phyloP scores from a whole-genome alignment of 2,329 filamentous ascomycete genomes.

The Epichloe scottii region DNA sequence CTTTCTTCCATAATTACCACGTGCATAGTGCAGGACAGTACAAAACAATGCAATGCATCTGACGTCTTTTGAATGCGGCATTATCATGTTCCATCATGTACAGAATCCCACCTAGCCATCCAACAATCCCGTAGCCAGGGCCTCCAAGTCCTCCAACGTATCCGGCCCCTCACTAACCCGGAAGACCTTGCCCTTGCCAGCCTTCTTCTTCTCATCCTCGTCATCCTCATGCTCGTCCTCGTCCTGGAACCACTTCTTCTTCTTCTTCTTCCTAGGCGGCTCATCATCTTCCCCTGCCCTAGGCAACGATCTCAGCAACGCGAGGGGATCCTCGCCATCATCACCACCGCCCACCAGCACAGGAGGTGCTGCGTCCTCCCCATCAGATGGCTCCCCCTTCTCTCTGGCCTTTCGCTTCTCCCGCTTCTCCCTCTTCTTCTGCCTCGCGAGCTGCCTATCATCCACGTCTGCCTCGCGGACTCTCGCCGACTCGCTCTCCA shows the following conservation, averaged over 20 bases:
- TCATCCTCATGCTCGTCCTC: constrained; percentile 43
- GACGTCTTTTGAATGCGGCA: no score
- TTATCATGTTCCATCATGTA: background rate
- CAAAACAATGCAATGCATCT: no score
- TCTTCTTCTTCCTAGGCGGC: constrained; percentile 44
- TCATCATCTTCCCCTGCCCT: constrained; percentile 20
- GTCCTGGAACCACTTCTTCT: constrained; percentile 71
- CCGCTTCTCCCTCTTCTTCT: constrained; percentile 65
- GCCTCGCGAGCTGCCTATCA: constrained; percentile 70
- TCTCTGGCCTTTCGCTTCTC: constrained; percentile 58
- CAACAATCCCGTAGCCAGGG: constrained; percentile 61
- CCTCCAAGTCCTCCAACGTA: constrained; percentile 68
- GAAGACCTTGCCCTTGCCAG: constrained; percentile 39
- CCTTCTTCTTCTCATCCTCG: constrained; percentile 25
- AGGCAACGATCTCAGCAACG: constrained; percentile 45
- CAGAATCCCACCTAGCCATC: constrained; percentile 24
- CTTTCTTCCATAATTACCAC: no score
- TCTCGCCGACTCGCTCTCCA: constrained; percentile 60
- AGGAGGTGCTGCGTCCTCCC: constrained; percentile 17
- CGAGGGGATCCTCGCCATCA: constrained; percentile 39
- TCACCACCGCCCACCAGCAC: constrained; percentile 27
- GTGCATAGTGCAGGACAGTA: no score
- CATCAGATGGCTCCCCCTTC: constrained; percentile 25
- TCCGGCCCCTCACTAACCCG: constrained; percentile 57
- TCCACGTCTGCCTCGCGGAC: constrained; percentile 64